Evolutionary conservation across 1,284 basidiomycete genomes (phyloP), one percentile per base, ranked within the genome.

Genomic region (Clitocybe nebularis): DNA sequence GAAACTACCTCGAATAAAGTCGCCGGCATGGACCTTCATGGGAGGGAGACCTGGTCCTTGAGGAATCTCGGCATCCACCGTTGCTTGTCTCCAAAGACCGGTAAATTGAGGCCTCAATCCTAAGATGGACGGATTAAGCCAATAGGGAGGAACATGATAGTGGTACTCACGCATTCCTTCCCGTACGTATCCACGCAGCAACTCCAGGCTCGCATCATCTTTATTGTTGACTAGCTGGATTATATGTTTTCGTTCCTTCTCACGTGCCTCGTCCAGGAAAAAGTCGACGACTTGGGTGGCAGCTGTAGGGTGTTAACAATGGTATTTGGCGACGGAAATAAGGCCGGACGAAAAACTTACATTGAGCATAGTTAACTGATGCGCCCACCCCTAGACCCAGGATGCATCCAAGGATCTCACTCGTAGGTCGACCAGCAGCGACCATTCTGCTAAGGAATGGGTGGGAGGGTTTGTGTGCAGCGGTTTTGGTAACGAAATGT

Each of bases 281-380:
- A 79, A 79, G 52, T 81, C 72, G 40, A 83, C 60, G 16, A 79
- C 69, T 26, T 77, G 67, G 26, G 65, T 57, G 44, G 65, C 61
- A 14, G 60, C 64, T 44, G 74, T 71, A 3, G 72, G 68, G 34
- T 69, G 51, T 71, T 72, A 14, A 74, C 68, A 5, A 71, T n/a
- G n/a, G n/a, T n/a, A n/a, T n/a, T n/a, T n/a, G n/a, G n/a, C n/a
- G n/a, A n/a, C n/a, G n/a, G n/a, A n/a, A n/a, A n/a, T n/a, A 79
- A 59, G 66, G 77, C 74, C 0, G 63, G 57, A 45, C 67, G 66
- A 43, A 58, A 68, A 3, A 63, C 60, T 52, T 68, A 29, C 26
- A 29, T 29, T 32, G 29, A 16, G 29, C 29, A 32, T 16, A 32
- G 13, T 32, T 32, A 5, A 32, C 13, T 13, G 29, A 32, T 32